A percentile compares a stretch with the other conserved stretches of the same genome.
phyloP scores from a whole-genome alignment of 805 yeast species.

The Dipodascus geniculatus region DNA sequence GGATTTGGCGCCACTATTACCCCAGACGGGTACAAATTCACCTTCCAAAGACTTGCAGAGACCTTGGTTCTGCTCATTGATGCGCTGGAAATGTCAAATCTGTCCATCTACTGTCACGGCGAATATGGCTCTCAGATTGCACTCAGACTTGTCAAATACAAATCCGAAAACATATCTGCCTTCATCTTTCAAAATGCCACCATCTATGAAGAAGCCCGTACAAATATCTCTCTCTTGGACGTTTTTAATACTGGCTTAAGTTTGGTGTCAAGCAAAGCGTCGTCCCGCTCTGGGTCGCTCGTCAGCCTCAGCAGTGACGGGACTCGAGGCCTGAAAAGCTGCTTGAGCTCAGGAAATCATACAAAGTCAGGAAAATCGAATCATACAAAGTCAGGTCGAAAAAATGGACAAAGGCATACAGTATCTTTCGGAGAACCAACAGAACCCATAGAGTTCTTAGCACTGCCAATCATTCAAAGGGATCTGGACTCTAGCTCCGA shows the following conservation, averaged over 20 bases:
- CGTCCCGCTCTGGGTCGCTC: neutral
- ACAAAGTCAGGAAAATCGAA: neutral
- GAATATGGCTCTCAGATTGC: slow-evolving; percentile 38
- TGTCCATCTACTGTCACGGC: slow-evolving; percentile 13
- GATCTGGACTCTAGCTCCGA: too few species aligned
- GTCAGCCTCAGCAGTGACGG: neutral
- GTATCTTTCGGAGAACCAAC: too few species aligned
- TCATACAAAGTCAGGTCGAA: too few species aligned
- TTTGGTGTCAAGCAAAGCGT: neutral
- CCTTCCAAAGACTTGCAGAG: slow-evolving; percentile 26
- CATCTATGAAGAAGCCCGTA: slow-evolving; percentile 31
- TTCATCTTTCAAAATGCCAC: slow-evolving; percentile 34
- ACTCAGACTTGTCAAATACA: slow-evolving; percentile 27
- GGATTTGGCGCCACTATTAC: slow-evolving; percentile 30
- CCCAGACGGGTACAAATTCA: slow-evolving; percentile 21
- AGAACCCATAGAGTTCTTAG: too few species aligned
- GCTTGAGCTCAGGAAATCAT: neutral
- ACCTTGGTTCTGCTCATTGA: slow-evolving; percentile 25
- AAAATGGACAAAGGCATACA: too few species aligned
- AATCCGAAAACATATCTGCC: slow-evolving; percentile 25
- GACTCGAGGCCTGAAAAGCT: neutral
- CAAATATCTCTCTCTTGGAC: neutral
- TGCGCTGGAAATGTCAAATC: slow-evolving; percentile 16
- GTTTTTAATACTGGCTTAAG: neutral
- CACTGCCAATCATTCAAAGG: too few species aligned